phyloP scores from a whole-genome alignment of 2,329 filamentous ascomycete genomes.

The Fusarium marasasianum region DNA sequence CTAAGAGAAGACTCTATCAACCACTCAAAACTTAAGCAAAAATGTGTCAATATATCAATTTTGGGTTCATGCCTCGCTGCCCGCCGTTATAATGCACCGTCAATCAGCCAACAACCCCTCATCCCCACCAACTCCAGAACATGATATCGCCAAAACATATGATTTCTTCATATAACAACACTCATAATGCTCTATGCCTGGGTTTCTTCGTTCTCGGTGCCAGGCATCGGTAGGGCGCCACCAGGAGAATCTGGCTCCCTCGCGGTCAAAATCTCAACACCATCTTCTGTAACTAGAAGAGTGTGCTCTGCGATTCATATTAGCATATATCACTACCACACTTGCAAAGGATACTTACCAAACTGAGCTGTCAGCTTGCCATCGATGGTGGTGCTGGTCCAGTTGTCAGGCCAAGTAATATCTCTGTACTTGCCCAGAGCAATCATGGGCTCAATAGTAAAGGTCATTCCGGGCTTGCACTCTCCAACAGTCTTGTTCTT shows the following conservation, averaged over 20 bases:
- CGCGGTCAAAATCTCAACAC: slow-evolving; percentile 83
- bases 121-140: slow-evolving; percentile 23
- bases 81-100: slow-evolving; percentile 4
- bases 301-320: slow-evolving; percentile 72
- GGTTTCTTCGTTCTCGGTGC: slow-evolving; percentile 24
- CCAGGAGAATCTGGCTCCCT: slow-evolving; percentile 78
- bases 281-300: slow-evolving; percentile 82
- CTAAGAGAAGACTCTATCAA: not conserved
- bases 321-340: slow-evolving; percentile 20
- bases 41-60: slow-evolving; percentile 4
- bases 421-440: slow-evolving; percentile 90
- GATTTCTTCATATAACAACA: not conserved
- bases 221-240: slow-evolving; percentile 71
- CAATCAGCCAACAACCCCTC: slow-evolving; percentile 10
- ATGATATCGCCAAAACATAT: slow-evolving; percentile 13
- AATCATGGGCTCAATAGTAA: slow-evolving; percentile 99
- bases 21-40: not conserved
- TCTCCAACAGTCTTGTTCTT: slow-evolving; percentile 98
- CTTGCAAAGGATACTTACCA: slow-evolving; percentile 60
- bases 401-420: slow-evolving; percentile 98
- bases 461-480: slow-evolving; percentile 96
- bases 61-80: not conserved
- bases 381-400: slow-evolving; percentile 94
- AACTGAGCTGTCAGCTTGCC: slow-evolving; percentile 94
- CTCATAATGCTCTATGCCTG: slow-evolving; percentile 8